Base-by-base conservation (phyloP, 2,329 filamentous ascomycete genomes). In the Emergomyces orientalis region DNA sequence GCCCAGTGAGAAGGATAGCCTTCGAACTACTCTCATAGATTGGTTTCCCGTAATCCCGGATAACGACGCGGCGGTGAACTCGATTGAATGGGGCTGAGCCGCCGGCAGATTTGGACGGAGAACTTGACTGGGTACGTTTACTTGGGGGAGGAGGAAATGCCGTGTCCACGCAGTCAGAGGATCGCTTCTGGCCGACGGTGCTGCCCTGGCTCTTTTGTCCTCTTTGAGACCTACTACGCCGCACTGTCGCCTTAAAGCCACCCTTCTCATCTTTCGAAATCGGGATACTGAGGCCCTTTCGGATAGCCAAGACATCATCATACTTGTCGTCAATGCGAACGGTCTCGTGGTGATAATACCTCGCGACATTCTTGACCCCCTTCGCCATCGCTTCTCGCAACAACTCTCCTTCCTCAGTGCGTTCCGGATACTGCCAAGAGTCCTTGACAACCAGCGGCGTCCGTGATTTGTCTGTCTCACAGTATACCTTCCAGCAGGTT, bases 311-410 rank as follows among this genome's bases (percentile, higher is more conserved):
- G 65, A 77, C 76, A 1, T 71, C 61, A 6, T 71, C 61, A 30
- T 79, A 74, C 67, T 80, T 71, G 65, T 80, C 80, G 5, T 81
- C 73, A 68, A 81, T 74, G 19, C 80, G 72, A 64, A 80, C 70
- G 4, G 67, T 72, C 60, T 69, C 63, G 65, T 73, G 65, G 63
- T 71, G 62, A 62, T 71, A 71, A 57, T 73, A 72, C 59, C 66
- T 63, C 5, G 68, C 66, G n/a, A 72, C 69, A 63, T 73, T 71
- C 14, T 62, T 62, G 45, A 69, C 69, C 9, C 63, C 63, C 66
- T 62, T 66, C 25, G 69, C 63, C 79, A 72, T 78, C 43, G 72
- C 76, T 63, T 78, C 69, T 11, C 60, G 57, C 5, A 81, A 63
- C 41, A 81, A 62, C 19, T 75, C 65, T 49, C 77, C 77, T 67